These are phyloP conservation scores for Vanrija pseudolonga DNA, from an alignment of 1,284 basidiomycete genomes.

Conservation along the genomic window DNA sequence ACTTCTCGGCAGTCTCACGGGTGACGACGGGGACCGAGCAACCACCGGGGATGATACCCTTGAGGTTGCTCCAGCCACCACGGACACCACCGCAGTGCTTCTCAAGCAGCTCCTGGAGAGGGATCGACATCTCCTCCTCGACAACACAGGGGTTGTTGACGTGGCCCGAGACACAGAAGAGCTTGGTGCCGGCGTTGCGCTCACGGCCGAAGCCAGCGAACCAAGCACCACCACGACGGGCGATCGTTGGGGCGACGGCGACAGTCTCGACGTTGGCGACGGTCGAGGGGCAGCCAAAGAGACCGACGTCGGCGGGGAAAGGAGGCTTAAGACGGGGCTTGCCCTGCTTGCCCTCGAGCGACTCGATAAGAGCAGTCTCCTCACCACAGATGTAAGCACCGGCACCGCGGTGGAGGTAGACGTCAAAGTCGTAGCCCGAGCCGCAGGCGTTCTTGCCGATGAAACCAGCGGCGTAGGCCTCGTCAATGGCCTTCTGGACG, in stretches of 20 bases:
- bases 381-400: conserved; percentile 99
- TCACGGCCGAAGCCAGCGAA: conserved; percentile 89
- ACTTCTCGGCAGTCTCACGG: conserved; percentile 72
- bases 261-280: conserved; percentile 99
- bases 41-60: conserved; percentile 90
- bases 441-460: conserved; percentile 91
- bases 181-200: conserved; percentile 91
- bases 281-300: conserved; percentile 95
- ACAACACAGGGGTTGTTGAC: conserved; percentile 98
- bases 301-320: conserved; percentile 95
- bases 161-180: conserved; percentile 93
- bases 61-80: conserved; percentile 93
- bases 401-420: conserved; percentile 94
- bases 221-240: conserved; percentile 85
- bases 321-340: conserved; percentile 99
- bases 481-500: conserved; percentile 89
- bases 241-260: conserved; percentile 94
- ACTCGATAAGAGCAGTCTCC: conserved; percentile 97
- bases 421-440: conserved; percentile 89
- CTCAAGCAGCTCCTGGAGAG: conserved; percentile 87
- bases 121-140: conserved; percentile 99
- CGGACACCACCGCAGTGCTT: conserved; percentile 93
- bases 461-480: conserved; percentile 89
- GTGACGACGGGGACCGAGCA: conserved; percentile 94
- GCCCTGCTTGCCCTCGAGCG: conserved; percentile 93